Conservation (phyloP, 106 monocot genomes). For the Dioscorea zingiberensis region DNA sequence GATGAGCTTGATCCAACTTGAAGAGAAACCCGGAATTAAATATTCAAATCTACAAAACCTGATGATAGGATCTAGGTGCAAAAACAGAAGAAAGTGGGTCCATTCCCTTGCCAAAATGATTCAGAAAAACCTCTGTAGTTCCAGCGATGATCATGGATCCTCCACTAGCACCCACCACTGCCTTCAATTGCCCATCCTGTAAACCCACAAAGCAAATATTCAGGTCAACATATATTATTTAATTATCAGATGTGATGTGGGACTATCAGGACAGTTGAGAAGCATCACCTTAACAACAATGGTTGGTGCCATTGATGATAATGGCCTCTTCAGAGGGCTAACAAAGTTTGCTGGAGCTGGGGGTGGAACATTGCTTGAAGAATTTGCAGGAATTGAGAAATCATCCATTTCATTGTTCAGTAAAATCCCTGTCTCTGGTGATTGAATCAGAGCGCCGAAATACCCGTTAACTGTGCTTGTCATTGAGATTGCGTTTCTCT, state of each 20-base stretch:
- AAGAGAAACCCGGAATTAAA: no score
- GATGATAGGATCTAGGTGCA: slow-evolving; percentile 60
- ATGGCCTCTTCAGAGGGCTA: slow-evolving; percentile 67
- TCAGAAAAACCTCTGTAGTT: slow-evolving; percentile 64
- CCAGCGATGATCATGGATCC: slow-evolving; percentile 74
- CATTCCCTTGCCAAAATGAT: slow-evolving; percentile 70
- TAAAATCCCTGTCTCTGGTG: slow-evolving; percentile 78
- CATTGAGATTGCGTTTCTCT: slow-evolving; percentile 85
- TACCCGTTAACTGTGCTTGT: slow-evolving; percentile 78
- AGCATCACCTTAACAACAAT: slow-evolving; percentile 72
- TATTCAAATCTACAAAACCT: slow-evolving; percentile 19
- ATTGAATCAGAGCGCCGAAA: slow-evolving; percentile 64
- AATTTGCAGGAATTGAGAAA: slow-evolving; percentile 62
- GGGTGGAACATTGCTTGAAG: slow-evolving; percentile 28
- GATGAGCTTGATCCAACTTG: no score
- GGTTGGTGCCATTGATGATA: slow-evolving; percentile 89
- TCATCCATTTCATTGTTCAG: slow-evolving; percentile 99
- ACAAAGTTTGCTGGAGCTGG: slow-evolving; percentile 92
- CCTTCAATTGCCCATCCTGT: slow-evolving; percentile 70
- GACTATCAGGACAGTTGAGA: no score
- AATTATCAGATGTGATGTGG: no score
- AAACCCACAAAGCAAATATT: background rate
- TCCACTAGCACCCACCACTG: slow-evolving; percentile 77
- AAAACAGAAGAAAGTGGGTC: slow-evolving; percentile 74
- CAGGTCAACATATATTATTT: no score